These are phyloP conservation scores for Geranomyces variabilis DNA, from an alignment of 192 early-diverging fungal genomes.

Conservation along the genomic window DNA sequence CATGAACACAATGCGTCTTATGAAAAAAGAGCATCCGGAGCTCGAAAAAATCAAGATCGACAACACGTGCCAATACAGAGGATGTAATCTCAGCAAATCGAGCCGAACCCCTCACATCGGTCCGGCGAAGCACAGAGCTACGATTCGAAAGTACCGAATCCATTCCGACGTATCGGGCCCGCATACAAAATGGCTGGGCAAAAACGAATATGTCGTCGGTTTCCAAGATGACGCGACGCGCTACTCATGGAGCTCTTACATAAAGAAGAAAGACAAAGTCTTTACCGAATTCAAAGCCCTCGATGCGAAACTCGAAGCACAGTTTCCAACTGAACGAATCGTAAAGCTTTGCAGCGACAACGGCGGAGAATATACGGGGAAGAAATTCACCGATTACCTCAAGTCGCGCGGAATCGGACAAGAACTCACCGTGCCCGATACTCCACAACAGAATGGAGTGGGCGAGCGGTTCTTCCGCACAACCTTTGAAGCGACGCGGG, in stretches of 20 bases:
- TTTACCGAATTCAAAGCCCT: not conserved
- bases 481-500: not conserved
- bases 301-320: too few species aligned
- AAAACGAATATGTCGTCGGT: too few species aligned
- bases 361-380: not conserved
- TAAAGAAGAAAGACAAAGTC: not conserved
- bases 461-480: constrained; percentile 5
- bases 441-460: constrained; percentile 27
- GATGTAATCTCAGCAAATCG: not conserved
- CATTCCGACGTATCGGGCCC: not conserved
- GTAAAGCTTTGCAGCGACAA: too few species aligned
- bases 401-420: not conserved
- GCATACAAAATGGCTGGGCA: not conserved
- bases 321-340: too few species aligned
- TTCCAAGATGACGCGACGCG: not conserved
- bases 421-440: constrained; percentile 13
- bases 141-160: not conserved
- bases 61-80: not conserved
- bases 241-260: not conserved
- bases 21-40: not conserved
- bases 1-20: not conserved
- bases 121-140: not conserved
- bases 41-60: not conserved
- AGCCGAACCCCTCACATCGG: not conserved
- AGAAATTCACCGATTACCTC: not conserved